Evolutionary conservation across 2,329 filamentous ascomycete genomes (phyloP).

Genomic region (Davidsoniella eucalypti): DNA sequence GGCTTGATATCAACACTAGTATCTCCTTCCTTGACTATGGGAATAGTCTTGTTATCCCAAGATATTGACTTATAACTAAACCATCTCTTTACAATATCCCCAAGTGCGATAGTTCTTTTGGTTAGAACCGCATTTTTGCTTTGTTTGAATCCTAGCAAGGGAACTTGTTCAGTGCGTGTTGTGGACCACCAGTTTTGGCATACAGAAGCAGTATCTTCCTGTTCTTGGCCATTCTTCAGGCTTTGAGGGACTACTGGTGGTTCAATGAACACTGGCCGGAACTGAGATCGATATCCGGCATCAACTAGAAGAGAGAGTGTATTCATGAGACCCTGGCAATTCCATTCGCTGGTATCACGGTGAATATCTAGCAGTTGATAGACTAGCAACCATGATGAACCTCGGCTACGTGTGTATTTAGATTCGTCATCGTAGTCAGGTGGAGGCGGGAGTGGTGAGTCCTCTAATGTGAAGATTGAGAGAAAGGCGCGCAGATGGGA

Average conservation of each 20-base stretch:
- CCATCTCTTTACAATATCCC: conserved; percentile 4
- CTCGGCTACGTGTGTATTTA: conserved; percentile 6
- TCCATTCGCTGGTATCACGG: conserved; percentile 54
- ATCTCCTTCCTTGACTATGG: no score
- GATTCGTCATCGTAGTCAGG: conserved; percentile 16
- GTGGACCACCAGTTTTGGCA: neutral
- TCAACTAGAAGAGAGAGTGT: conserved; percentile 49
- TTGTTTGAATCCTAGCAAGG: conserved; percentile 11
- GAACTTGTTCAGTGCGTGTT: conserved; percentile 6
- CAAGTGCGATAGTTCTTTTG: conserved; percentile 5
- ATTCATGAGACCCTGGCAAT: conserved; percentile 51
- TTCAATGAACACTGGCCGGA: conserved; percentile 33
- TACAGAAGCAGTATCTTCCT: neutral
- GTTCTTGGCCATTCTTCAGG: neutral
- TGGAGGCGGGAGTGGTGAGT: conserved; percentile 24
- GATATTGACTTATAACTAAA: neutral
- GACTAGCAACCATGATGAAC: conserved; percentile 35
- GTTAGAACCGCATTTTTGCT: conserved; percentile 7
- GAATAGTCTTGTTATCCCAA: neutral
- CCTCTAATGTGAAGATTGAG: conserved; percentile 31
- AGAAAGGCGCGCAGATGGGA: conserved; percentile 65
- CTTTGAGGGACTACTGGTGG: conserved; percentile 16
- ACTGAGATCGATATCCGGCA: conserved; percentile 30
- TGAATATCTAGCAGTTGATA: conserved; percentile 53
- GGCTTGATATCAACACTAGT: neutral